Conservation (phyloP, 1,284 basidiomycete species). For the Omphalotus olearius region DNA sequence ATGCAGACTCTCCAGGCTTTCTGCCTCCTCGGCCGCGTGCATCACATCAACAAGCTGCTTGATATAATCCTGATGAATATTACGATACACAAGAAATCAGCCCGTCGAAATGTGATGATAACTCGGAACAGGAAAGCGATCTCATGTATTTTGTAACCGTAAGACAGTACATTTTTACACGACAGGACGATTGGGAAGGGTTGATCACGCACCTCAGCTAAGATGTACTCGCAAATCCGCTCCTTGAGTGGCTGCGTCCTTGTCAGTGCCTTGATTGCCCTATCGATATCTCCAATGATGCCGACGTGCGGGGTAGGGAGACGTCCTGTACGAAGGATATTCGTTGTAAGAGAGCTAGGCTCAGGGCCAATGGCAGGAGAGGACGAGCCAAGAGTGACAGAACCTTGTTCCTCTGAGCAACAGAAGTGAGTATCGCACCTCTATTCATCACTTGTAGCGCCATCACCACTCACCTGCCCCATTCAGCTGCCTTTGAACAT, state of each 20-base stretch:
- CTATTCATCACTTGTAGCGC: not conserved
- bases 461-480: constrained; percentile 44
- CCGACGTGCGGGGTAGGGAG: constrained; percentile 68
- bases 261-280: constrained; percentile 66
- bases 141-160: not conserved
- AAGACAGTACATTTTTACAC: constrained; percentile 7
- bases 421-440: constrained; percentile 1
- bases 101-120: not conserved
- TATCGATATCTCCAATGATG: constrained; percentile 73
- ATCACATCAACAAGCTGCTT: constrained; percentile 83
- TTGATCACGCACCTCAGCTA: constrained; percentile 53
- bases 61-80: constrained; percentile 71
- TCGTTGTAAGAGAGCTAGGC: constrained; percentile 48
- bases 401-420: constrained; percentile 36
- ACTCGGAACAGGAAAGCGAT: not conserved
- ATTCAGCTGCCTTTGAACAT: constrained; percentile 87
- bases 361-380: constrained; percentile 58
- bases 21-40: constrained; percentile 87
- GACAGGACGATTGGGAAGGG: constrained; percentile 6
- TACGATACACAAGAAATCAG: constrained; percentile 1
- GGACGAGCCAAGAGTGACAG: constrained; percentile 40
- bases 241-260: constrained; percentile 68
- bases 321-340: constrained; percentile 66
- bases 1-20: constrained; percentile 86
- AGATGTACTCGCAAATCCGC: constrained; percentile 80